Evolutionary conservation across 768 basidiomycete species (phyloP), one percentile per base, ranked within the genome.

Genomic region (Amylocystis lapponica): DNA sequence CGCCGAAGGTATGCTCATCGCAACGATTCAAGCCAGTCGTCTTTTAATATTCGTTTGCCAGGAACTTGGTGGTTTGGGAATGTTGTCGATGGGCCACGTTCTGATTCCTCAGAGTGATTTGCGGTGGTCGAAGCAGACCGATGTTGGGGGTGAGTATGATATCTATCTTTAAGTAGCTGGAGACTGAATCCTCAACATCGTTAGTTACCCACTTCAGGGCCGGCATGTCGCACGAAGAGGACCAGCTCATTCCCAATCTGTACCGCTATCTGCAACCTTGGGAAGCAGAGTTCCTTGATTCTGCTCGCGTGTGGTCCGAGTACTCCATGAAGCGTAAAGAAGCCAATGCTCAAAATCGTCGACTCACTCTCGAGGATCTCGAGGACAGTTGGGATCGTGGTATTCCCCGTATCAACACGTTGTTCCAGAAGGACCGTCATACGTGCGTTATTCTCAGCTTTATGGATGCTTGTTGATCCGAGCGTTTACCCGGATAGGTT

Each of bases 271-370:
- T 96, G 11, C 90, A 95, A 54, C 93, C 94, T 9, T 97, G 94
- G 94, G 91, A 95, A 60, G 89, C 93, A 1, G 94, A 97, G 61
- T 97, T 99, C 71, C 63, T 96, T 47, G 96, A 99, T 59, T 97
- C 94, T 2, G 94, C 94, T 30, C 91, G 96, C 55, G 96, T 99
- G 30, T 99, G 96, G 96, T 90, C 86, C 0, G 96, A 99, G 64
- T 99, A 99, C 63, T 94, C 95, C 0, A 89, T 97, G 92, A 99
- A 98, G 74, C 73, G 96, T 54, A 98, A 98, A 64, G 96, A 99
- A 61, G 96, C 96, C n/a, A 96, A 93, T 51, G 95, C 96, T 1
- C 92, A 96, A 62, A 97, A 98, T 66, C 85, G 95, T 43, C 84
- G 96, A 13, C 74, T 99, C 42, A 99, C 96, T 2, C 72, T 99